Percentiles rank a stretch among this genome's conserved stretches.
These are phyloP conservation scores for Mycotypha africana DNA, from an alignment of 371 early-diverging fungal genomes.

Conservation along the genomic window DNA sequence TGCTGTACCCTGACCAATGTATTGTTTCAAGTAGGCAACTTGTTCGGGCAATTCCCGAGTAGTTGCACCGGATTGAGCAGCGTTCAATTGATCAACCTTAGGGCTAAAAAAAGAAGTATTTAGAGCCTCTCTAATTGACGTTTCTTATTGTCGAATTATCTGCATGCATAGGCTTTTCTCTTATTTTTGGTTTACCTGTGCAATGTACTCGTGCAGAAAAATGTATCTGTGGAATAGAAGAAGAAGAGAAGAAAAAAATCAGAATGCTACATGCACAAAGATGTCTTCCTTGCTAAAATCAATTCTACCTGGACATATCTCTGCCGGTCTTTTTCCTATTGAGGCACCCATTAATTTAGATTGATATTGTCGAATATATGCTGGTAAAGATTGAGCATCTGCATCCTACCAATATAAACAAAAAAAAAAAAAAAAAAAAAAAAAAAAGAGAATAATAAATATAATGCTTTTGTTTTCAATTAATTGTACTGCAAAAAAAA, in stretches of 20 bases:
- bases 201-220: constrained; percentile 20
- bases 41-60: constrained; percentile 19
- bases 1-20: constrained; percentile 15
- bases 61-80: constrained; percentile 34
- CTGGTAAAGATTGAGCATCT: constrained; percentile 20
- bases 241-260: background rate
- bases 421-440: background rate
- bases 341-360: constrained; percentile 21
- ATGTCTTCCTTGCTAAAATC: too few relatives aligned
- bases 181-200: constrained; percentile 15
- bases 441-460: background rate
- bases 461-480: background rate
- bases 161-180: constrained; percentile 25
- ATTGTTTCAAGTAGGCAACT: constrained; percentile 24
- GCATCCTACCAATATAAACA: too few relatives aligned
- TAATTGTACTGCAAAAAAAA: background rate
- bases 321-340: constrained; percentile 14
- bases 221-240: constrained; percentile 10
- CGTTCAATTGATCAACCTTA: constrained; percentile 27
- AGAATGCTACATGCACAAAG: background rate
- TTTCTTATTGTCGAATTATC: constrained; percentile 13
- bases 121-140: background rate
- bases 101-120: constrained; percentile 6
- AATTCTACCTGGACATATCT: constrained; percentile 19
- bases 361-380: constrained; percentile 21